These are phyloP conservation scores for Coffea humblotiana DNA, from an alignment of 305 asterid genomes.

Conservation along the genomic window DNA sequence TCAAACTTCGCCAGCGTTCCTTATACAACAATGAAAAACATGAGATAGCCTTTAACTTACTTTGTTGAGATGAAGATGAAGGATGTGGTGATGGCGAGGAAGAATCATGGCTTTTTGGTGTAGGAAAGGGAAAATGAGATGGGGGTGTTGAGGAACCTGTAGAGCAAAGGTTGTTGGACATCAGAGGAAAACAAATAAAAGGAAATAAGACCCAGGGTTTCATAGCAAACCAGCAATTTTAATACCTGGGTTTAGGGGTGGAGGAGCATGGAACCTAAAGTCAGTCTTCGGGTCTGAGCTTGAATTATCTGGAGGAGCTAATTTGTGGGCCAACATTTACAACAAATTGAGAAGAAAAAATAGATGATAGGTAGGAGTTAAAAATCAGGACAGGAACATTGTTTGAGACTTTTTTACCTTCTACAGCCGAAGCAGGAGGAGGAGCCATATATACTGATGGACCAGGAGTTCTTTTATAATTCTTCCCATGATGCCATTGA, in stretches of 20 bases:
- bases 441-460: conserved; percentile 37
- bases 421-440: conserved; percentile 51
- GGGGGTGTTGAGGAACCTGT: conserved; percentile 44
- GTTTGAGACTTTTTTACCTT: conserved; percentile 38
- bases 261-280: conserved; percentile 32
- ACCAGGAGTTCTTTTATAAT: conserved; percentile 41
- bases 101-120: conserved; percentile 35
- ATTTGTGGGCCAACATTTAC: conserved; percentile 13
- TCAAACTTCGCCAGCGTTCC: conserved; percentile 8
- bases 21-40: conserved; percentile 19
- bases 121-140: conserved; percentile 31
- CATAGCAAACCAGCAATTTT: background rate
- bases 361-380: conserved; percentile 9
- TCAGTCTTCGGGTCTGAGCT: conserved; percentile 36
- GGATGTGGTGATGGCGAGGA: conserved; percentile 48
- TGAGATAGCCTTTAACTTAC: conserved; percentile 39
- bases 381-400: conserved; percentile 6
- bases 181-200: conserved; percentile 6
- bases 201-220: background rate
- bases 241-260: conserved; percentile 40
- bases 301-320: conserved; percentile 31
- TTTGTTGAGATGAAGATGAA: conserved; percentile 38
- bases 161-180: conserved; percentile 25
- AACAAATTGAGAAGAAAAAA: background rate
- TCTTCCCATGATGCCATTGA: conserved; percentile 35